Evolutionary conservation across 768 basidiomycete species (phyloP), one percentile per base, ranked within the genome.

Genomic region (Pulveroboletus sp.): DNA sequence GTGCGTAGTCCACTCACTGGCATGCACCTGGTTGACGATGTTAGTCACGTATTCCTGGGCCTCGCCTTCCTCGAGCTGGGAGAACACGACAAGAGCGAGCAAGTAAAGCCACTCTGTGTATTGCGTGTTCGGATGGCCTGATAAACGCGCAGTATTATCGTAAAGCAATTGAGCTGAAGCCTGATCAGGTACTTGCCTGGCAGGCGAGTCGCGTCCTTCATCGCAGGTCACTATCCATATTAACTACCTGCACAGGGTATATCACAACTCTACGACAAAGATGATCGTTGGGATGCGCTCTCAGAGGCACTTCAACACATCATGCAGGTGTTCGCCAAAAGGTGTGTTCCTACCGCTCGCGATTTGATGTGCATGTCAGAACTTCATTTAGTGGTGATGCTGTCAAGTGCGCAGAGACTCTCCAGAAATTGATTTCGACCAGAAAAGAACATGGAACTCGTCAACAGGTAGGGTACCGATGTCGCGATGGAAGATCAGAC

Each of bases 31-130:
- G 36, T 50, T 45, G 31, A 60, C 32, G 35, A 36, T 14, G 16
- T 25, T 64, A 97, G 94, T 5, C 80, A 87, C 63, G 87, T 97
- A 20, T 97, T 94, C 63, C 76, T 90, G 23, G 94, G 85, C 3
- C 70, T 97, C 11, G 84, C 97, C 1, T 73, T 79, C 20, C 72
- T 91, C 11, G 90, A 95, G 62, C 72, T 94, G 2, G 81, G 81
- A 23, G 77, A 88, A 45, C 66, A 72, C 19, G 78, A 83, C 33
- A 72, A 84, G 64, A 87, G 93, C 72, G 94, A 97, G 74, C 81
- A 87, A 82, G 94, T 95, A 79, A 77, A 73, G 60, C 58, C 36
- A 40, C 43, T n/a, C 45, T 38, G 14, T 25, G 33, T 40, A 32
- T 43, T 33, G 39, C n/a, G 19, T 27, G 17, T 40, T 40, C 35